A percentile compares a stretch with the other conserved stretches of the same genome.
Evolutionary conservation across 2,329 filamentous ascomycete species (phyloP).

Genomic region (Fusarium sp.): DNA sequence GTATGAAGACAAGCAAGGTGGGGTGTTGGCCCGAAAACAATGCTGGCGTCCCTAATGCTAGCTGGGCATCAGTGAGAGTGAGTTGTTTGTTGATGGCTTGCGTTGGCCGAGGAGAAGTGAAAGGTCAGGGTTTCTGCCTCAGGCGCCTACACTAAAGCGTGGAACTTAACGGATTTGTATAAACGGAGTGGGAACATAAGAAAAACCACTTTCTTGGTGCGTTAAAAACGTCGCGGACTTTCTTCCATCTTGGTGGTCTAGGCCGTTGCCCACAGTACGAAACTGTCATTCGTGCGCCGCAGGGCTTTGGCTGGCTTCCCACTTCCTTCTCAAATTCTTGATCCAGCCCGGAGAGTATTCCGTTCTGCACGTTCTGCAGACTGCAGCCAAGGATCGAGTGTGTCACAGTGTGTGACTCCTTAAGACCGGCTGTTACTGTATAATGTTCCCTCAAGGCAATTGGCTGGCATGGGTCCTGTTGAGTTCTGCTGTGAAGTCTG

Average conservation of each 20-base stretch:
- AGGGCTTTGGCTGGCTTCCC: conserved; percentile 23
- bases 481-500: conserved; percentile 6
- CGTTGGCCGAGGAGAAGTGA: conserved; percentile 8
- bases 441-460: conserved; percentile 2
- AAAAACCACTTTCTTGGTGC: conserved; percentile 21
- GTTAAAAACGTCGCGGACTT: conserved; percentile 34
- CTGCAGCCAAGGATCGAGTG: conserved; percentile 19
- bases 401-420: not conserved
- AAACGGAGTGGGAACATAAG: conserved; percentile 30
- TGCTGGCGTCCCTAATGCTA: not conserved
- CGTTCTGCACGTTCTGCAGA: conserved; percentile 27
- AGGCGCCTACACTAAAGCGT: conserved; percentile 25
- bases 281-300: conserved; percentile 34
- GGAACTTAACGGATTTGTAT: conserved; percentile 18
- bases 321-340: conserved; percentile 16
- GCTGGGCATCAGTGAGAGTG: conserved; percentile 4
- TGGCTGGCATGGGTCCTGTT: not conserved
- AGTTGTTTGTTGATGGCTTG: conserved; percentile 10
- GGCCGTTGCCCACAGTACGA: conserved; percentile 34
- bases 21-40: conserved; percentile 11
- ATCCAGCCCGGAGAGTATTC: conserved; percentile 23
- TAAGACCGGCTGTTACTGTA: not conserved
- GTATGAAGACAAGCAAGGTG: conserved; percentile 3
- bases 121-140: conserved; percentile 21
- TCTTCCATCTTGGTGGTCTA: conserved; percentile 17